Evolutionary conservation across 2,329 filamentous ascomycete genomes (phyloP).

Genomic region (Cladosporium austrohemisphaericum): DNA sequence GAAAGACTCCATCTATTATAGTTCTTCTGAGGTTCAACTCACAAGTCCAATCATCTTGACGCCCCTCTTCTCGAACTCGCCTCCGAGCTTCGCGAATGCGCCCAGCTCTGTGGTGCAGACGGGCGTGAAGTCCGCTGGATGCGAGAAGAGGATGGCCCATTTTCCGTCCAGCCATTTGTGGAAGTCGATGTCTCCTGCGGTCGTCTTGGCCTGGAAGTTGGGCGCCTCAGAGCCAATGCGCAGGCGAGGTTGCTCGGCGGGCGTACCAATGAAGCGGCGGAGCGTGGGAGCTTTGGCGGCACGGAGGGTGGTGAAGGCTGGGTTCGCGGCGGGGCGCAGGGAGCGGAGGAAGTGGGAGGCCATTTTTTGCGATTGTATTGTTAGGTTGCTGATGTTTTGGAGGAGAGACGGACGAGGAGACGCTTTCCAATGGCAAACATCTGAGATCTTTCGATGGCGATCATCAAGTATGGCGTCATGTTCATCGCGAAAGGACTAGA

Average conservation of each 20-base stretch:
- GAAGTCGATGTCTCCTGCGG: slow-evolving; percentile 71
- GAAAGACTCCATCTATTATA: too few species aligned
- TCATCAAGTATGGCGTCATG: slow-evolving; percentile 10
- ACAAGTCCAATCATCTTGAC: slow-evolving; percentile 87
- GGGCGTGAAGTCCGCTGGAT: slow-evolving; percentile 85
- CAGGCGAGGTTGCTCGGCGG: slow-evolving; percentile 38
- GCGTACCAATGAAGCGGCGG: slow-evolving; percentile 29
- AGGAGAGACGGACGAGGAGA: too few species aligned
- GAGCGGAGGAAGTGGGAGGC: slow-evolving; percentile 11
- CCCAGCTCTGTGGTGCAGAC: slow-evolving; percentile 96
- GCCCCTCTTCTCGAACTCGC: slow-evolving; percentile 79
- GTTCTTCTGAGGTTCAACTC: not conserved
- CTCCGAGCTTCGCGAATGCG: slow-evolving; percentile 83
- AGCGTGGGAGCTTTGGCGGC: slow-evolving; percentile 5
- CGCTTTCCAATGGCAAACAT: too few species aligned
- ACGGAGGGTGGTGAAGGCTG: slow-evolving; percentile 7
- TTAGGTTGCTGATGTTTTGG: not conserved
- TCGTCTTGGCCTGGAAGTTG: slow-evolving; percentile 81
- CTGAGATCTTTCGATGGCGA: too few species aligned
- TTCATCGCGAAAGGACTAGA: not conserved
- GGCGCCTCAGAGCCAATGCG: slow-evolving; percentile 57
- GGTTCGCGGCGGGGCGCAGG: slow-evolving; percentile 7
- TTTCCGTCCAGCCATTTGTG: slow-evolving; percentile 75
- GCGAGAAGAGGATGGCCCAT: slow-evolving; percentile 80
- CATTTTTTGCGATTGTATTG: not conserved